Evolutionary conservation across 371 early-diverging fungal species (phyloP).

Genomic region (Thermomucor indicae-seudaticae): DNA sequence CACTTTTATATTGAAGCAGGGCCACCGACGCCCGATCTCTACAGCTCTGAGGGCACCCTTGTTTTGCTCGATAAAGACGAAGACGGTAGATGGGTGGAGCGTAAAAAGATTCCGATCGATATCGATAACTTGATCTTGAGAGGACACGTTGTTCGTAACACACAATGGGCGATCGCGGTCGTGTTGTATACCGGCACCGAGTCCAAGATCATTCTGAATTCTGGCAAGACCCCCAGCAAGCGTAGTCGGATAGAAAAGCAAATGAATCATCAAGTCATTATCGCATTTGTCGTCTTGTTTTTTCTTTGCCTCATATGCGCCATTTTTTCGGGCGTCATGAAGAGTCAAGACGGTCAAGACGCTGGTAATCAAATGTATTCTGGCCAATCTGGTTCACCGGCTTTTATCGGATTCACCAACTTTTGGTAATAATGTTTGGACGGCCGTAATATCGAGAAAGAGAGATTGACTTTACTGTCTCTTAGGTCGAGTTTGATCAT

Average conservation of each 20-base stretch:
- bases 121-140: slow-evolving; percentile 85
- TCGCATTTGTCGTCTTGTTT: slow-evolving; percentile 78
- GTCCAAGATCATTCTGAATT: slow-evolving; percentile 90
- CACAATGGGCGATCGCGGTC: slow-evolving; percentile 80
- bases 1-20: slow-evolving; percentile 67
- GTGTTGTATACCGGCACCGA: slow-evolving; percentile 89
- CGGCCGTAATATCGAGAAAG: no score
- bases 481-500: slow-evolving; percentile 78
- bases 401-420: slow-evolving; percentile 49
- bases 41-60: slow-evolving; percentile 55
- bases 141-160: slow-evolving; percentile 89
- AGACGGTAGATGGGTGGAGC: slow-evolving; percentile 11
- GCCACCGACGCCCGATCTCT: slow-evolving; percentile 68
- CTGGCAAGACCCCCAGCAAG: slow-evolving; percentile 84
- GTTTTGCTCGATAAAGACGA: slow-evolving; percentile 25
- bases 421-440: slow-evolving; percentile 62
- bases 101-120: slow-evolving; percentile 56
- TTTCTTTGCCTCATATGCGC: slow-evolving; percentile 72
- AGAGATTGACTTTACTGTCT: no score
- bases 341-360: slow-evolving; percentile 23
- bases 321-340: slow-evolving; percentile 56
- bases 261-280: slow-evolving; percentile 78
- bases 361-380: slow-evolving; percentile 28
- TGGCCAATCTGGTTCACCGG: slow-evolving; percentile 29
- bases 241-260: slow-evolving; percentile 85